Evolutionary conservation across 176 grass and related monocot genomes (phyloP).

Genomic region (Zoysia pacifica): DNA sequence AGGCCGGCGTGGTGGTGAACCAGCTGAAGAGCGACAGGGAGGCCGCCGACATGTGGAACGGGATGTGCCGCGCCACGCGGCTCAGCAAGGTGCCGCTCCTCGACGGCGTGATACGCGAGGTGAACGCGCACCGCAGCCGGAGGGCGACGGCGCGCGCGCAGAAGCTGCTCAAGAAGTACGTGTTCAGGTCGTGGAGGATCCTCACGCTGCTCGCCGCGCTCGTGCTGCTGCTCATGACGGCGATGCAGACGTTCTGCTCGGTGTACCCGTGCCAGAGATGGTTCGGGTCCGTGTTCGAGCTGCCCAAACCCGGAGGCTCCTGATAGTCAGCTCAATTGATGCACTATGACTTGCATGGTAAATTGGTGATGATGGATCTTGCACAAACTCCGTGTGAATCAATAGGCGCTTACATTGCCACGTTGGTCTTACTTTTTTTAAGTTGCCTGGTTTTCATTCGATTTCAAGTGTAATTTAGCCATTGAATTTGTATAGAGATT

Average conservation of each 20-base stretch:
- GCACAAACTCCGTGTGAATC: too few species aligned
- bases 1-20: conserved; percentile 47
- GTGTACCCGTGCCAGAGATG: neutral
- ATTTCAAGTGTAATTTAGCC: too few species aligned
- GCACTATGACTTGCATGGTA: too few species aligned
- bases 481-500: too few species aligned
- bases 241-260: neutral
- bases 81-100: neutral
- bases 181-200: conserved; percentile 1
- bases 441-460: too few species aligned
- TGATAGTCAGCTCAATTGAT: neutral
- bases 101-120: neutral
- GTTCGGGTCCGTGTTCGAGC: neutral
- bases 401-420: too few species aligned
- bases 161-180: conserved; percentile 10
- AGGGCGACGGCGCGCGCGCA: neutral
- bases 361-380: too few species aligned
- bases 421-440: too few species aligned
- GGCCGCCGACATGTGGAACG: conserved; percentile 55
- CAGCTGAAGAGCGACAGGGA: conserved; percentile 52
- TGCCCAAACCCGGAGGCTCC: neutral
- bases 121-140: neutral
- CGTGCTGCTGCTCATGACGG: conserved; percentile 19
- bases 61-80: conserved; percentile 39
- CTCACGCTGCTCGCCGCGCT: conserved; percentile 20